phyloP scores from a whole-genome alignment of 2,329 filamentous ascomycete species.

The Aureobasidium sp. region DNA sequence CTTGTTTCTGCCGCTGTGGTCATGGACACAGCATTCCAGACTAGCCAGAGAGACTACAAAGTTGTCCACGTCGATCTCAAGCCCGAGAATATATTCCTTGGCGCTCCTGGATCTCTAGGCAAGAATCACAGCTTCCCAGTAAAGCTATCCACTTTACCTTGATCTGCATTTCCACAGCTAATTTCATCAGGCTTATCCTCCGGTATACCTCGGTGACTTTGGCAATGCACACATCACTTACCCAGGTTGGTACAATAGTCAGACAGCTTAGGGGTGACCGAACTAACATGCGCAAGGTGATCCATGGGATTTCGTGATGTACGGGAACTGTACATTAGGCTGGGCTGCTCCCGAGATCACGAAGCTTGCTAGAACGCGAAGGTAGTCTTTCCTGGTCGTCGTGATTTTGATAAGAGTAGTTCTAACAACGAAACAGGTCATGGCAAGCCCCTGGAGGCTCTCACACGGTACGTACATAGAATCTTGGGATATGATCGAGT shows the following conservation, averaged over 20 bases:
- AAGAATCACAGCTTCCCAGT: neutral
- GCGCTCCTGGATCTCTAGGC: neutral
- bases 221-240: conserved; percentile 3
- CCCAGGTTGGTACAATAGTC: neutral
- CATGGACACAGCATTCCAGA: neutral
- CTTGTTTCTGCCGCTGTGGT: neutral
- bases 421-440: neutral
- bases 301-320: neutral
- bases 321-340: neutral
- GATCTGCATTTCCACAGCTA: neutral
- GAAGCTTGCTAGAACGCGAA: no score
- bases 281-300: neutral
- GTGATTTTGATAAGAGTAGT: neutral
- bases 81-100: conserved; percentile 1
- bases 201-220: conserved; percentile 4
- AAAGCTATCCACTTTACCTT: no score
- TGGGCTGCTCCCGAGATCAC: conserved; percentile 2
- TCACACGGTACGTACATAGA: neutral
- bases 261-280: neutral
- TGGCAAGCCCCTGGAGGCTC: neutral
- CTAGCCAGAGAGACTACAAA: neutral
- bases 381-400: neutral
- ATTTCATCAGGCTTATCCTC: neutral
- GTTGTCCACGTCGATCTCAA: conserved; percentile 1
- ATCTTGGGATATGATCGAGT: neutral